Conservation (phyloP, 176 grass and related monocot species). For the Bolboschoenus planiculmis region DNA sequence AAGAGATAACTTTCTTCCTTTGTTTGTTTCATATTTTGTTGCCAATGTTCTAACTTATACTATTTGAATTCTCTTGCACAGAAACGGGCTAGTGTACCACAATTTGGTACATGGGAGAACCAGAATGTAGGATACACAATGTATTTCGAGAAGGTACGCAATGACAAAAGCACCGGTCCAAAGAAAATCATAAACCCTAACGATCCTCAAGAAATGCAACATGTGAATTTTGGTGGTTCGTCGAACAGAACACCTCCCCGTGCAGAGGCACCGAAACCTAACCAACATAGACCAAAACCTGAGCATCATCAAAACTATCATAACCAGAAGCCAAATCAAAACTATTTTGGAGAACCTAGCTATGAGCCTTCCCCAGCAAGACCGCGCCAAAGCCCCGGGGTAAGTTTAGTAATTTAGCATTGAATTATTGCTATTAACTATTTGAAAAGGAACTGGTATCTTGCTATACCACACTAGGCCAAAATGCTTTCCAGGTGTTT, state of each 20-base stretch:
- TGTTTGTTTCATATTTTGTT: not conserved
- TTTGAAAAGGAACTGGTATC: not conserved
- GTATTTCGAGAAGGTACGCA: constrained; percentile 59
- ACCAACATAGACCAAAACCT: not conserved
- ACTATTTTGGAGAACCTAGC: not conserved
- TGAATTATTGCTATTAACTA: not conserved
- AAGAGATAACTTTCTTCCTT: not conserved
- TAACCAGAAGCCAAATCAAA: constrained; percentile 6
- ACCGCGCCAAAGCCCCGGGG: constrained; percentile 2
- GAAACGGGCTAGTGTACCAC: constrained; percentile 50
- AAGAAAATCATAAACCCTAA: constrained; percentile 33
- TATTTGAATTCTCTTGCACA: constrained; percentile 21
- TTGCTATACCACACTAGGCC: not conserved
- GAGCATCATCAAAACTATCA: constrained; percentile 24
- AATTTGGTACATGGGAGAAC: constrained; percentile 68
- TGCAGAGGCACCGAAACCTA: not conserved
- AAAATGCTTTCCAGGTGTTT: not conserved
- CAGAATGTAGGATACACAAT: constrained; percentile 60
- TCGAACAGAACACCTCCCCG: not conserved
- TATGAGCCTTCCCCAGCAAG: constrained; percentile 3
- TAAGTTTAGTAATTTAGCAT: not conserved
- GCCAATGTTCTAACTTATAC: not conserved
- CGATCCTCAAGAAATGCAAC: constrained; percentile 32
- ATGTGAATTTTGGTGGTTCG: not conserved
- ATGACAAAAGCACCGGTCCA: constrained; percentile 44